Percentiles rank a stretch among this genome's conserved stretches.
These are phyloP conservation scores for Aspergillus ostianus DNA, from an alignment of 495 filamentous ascomycete genomes.

Conservation along the genomic window DNA sequence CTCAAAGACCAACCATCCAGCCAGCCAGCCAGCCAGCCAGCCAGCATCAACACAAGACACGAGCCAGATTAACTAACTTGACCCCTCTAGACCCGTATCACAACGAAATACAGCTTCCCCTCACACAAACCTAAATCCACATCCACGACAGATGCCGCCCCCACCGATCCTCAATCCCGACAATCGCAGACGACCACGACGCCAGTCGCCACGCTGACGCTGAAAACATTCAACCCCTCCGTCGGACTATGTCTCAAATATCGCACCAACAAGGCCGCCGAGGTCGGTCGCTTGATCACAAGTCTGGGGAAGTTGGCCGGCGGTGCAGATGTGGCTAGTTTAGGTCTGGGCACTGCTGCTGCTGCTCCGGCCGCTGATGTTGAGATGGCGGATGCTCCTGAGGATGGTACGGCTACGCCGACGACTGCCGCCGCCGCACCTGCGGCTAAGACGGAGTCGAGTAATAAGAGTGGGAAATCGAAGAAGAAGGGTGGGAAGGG, in stretches of 20 bases:
- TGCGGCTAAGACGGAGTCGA: slow-evolving; percentile 19
- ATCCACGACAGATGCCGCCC: slow-evolving; percentile 23
- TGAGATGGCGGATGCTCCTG: slow-evolving; percentile 39
- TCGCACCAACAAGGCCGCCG: slow-evolving; percentile 83
- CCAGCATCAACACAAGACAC: slow-evolving; percentile 7
- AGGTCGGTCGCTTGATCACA: slow-evolving; percentile 78
- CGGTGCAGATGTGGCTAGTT: slow-evolving; percentile 57
- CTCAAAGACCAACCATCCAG: not conserved
- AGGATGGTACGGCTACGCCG: slow-evolving; percentile 14
- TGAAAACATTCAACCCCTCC: slow-evolving; percentile 87
- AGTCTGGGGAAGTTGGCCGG: slow-evolving; percentile 66
- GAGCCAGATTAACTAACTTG: not conserved
- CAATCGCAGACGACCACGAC: slow-evolving; percentile 26
- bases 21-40: not conserved
- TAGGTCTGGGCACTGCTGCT: slow-evolving; percentile 42
- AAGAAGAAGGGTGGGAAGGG: slow-evolving; percentile 31
- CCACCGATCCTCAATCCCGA: slow-evolving; percentile 14
- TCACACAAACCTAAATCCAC: slow-evolving; percentile 33
- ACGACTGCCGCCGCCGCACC: slow-evolving; percentile 5
- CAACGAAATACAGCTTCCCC: slow-evolving; percentile 77
- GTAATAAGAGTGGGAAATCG: slow-evolving; percentile 29
- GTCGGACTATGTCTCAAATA: slow-evolving; percentile 86
- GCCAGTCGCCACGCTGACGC: slow-evolving; percentile 62
- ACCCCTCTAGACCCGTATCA: slow-evolving; percentile 67
- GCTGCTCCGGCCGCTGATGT: slow-evolving; percentile 28